Percentiles rank a stretch among this genome's conserved stretches.
Conservation (phyloP, 2,329 filamentous ascomycete genomes). For the Rhynchosporium graminicola region DNA sequence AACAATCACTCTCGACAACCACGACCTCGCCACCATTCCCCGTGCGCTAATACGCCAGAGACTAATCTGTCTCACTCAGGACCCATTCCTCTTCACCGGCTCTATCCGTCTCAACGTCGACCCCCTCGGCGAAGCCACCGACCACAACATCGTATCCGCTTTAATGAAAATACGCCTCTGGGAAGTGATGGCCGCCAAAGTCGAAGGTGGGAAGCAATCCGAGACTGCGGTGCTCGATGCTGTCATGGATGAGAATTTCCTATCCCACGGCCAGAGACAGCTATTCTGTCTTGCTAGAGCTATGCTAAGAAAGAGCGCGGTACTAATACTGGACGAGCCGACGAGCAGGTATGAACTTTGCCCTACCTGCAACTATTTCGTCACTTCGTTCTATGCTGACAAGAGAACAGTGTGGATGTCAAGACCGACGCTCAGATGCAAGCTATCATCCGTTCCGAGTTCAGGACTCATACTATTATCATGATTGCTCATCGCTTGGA, state of each 20-base stretch:
- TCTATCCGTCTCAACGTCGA: conserved; percentile 41
- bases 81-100: conserved; percentile 46
- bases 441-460: conserved; percentile 50
- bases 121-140: conserved; percentile 36
- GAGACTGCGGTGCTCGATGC: not conserved
- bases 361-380: no score
- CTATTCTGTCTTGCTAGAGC: conserved; percentile 51
- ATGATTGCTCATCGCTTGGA: conserved; percentile 35
- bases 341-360: conserved; percentile 29
- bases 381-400: not conserved
- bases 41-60: conserved; percentile 44
- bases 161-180: conserved; percentile 69
- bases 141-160: conserved; percentile 77
- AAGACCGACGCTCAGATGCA: conserved; percentile 27
- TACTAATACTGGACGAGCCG: conserved; percentile 42
- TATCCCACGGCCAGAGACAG: conserved; percentile 51
- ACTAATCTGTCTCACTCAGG: conserved; percentile 48
- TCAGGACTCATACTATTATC: conserved; percentile 52
- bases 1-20: conserved; percentile 36
- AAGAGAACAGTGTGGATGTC: conserved; percentile 37
- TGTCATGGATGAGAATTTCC: conserved; percentile 17
- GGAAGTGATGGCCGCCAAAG: conserved; percentile 36
- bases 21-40: conserved; percentile 35
- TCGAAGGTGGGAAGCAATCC: not conserved
- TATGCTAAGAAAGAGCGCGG: conserved; percentile 38